Evolutionary conservation across 352 stramenopile genomes (phyloP), one percentile per base, ranked within the genome.

Genomic region (Phytophthora citricola): DNA sequence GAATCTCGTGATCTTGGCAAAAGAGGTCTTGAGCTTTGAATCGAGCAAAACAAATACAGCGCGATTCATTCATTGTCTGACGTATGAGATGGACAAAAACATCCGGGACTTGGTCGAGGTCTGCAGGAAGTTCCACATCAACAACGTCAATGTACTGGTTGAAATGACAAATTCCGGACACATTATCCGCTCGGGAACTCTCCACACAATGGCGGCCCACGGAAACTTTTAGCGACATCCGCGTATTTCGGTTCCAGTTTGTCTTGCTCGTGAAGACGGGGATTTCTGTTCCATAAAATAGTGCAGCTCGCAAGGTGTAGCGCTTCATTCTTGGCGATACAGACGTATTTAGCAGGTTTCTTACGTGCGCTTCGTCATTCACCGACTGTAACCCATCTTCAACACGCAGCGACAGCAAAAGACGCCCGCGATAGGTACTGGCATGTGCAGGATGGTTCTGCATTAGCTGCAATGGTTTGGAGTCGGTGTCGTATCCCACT

Each of bases 261-360:
- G 77, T 85, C 57, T 84, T 89, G 50, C 80, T 92, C 17, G 78
- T 63, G 48, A 96, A 92, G 11, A 65, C 71, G 45, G 89, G 89
- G 34, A 96, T 91, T 54, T 96, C 89, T 11, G 89, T 91, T 27
- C 86, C 89, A 46, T 89, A 90, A 52, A 95, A 87, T 5, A 93
- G 44, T 8, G 87, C 77, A 0, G 75, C 63, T 22, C 87, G 86
- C 12, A 96, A 58, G 2, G 73, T 83, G 63, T 93, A 95, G 6
- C 62, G 75, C 50, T 76, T 79, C 29, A 78, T 87, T 11, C 47
- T 68, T 15, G 80, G 82, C 12, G 60, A 60, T 0, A 73, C 47
- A 3, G 68, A 61, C 17, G 66, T 78, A 24, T 74, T 83, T 8
- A 84, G 79, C 5, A 92, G 32, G 56, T 90, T 92, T 41, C 83